Conservation (phyloP, 2,329 filamentous ascomycete species). For the Myotisia sp. region DNA sequence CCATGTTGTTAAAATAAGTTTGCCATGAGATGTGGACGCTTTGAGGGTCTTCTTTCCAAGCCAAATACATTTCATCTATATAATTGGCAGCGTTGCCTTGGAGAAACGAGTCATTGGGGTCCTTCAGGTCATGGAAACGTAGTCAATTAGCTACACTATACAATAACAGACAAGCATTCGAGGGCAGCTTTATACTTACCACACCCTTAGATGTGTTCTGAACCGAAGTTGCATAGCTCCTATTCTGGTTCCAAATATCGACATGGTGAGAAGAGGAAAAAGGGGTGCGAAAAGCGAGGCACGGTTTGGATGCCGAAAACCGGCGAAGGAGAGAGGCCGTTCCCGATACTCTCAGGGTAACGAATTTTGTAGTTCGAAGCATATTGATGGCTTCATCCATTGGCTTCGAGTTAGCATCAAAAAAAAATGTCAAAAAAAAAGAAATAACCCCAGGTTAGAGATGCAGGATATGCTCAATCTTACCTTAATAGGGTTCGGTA, state of each 20-base stretch:
- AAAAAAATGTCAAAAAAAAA: not conserved
- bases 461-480: not conserved
- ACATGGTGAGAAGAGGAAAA: constrained; percentile 28
- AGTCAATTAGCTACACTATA: not conserved
- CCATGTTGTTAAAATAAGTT: constrained; percentile 99
- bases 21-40: constrained; percentile 98
- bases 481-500: not conserved
- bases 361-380: constrained; percentile 11
- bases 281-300: constrained; percentile 25
- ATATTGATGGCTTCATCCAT: constrained; percentile 7
- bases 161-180: constrained; percentile 7
- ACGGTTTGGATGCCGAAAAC: constrained; percentile 13
- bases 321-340: constrained; percentile 25
- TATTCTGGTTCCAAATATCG: constrained; percentile 29
- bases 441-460: not conserved
- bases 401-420: not conserved
- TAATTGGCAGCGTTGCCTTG: constrained; percentile 96
- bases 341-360: constrained; percentile 27
- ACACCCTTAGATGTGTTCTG: constrained; percentile 48
- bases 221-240: constrained; percentile 45
- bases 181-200: constrained; percentile 30
- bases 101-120: constrained; percentile 90
- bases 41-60: constrained; percentile 85
- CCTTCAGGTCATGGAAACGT: constrained; percentile 30
- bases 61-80: constrained; percentile 98